A percentile compares a stretch with the other conserved stretches of the same genome.
phyloP scores from a whole-genome alignment of 1,139 yeast genomes.

The Hemisphaericaspora subhashii region DNA sequence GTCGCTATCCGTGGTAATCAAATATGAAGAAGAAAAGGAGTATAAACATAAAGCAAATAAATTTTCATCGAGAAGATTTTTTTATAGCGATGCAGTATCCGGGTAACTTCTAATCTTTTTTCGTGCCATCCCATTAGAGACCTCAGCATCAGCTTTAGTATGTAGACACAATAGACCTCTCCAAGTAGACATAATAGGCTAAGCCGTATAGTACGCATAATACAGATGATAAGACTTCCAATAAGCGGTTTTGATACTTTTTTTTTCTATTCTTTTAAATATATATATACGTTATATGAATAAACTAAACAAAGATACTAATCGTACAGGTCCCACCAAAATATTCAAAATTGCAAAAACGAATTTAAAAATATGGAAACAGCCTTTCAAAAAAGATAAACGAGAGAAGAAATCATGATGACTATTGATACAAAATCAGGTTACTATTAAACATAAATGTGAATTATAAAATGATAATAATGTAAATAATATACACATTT shows the following conservation, averaged over 20 bases:
- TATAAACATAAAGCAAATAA: slow-evolving; percentile 2
- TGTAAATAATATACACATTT: slow-evolving; percentile 16
- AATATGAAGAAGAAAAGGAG: slow-evolving; percentile 27
- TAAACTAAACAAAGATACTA: too few species aligned
- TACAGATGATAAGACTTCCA: too few species aligned
- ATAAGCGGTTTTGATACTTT: too few species aligned
- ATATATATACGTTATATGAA: too few species aligned
- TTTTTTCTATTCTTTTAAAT: too few species aligned
- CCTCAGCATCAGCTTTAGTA: too few species aligned
- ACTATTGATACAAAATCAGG: slow-evolving; percentile 2
- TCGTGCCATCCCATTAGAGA: neutral
- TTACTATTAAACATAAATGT: slow-evolving; percentile 12
- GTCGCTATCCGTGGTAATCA: slow-evolving; percentile 47
- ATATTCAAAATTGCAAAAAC: neutral
- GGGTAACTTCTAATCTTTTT: slow-evolving; percentile 2
- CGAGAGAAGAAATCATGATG: neutral
- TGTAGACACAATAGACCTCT: too few species aligned
- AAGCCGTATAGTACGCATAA: too few species aligned
- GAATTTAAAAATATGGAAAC: neutral
- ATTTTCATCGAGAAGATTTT: slow-evolving; percentile 3
- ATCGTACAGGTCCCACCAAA: too few species aligned
- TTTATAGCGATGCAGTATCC: slow-evolving; percentile 1
- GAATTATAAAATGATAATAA: slow-evolving; percentile 13
- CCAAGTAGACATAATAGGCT: too few species aligned
- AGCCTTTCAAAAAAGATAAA: too few species aligned